Conservation (phyloP, 2,329 filamentous ascomycete species). For the Periconia sp. region DNA sequence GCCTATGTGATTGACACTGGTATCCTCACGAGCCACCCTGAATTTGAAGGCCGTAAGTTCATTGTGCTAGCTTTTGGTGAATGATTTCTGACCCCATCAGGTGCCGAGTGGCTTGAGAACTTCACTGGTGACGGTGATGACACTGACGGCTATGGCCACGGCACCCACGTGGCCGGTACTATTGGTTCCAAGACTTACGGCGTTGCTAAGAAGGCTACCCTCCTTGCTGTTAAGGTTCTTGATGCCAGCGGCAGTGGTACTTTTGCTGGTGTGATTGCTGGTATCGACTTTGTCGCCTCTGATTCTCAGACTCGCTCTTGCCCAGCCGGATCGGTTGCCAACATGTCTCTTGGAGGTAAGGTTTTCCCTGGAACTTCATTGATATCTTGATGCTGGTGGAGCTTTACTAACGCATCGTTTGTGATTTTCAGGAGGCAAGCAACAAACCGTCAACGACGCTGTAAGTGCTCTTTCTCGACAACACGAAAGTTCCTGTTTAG, state of each 20-base stretch:
- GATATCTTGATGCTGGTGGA: background rate
- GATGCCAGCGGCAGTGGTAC: slow-evolving; percentile 25
- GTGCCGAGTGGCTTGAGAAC: slow-evolving; percentile 29
- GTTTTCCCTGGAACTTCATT: background rate
- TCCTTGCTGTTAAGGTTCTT: slow-evolving; percentile 43
- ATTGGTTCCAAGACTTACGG: slow-evolving; percentile 36
- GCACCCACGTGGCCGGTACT: slow-evolving; percentile 41
- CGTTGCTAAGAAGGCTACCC: slow-evolving; percentile 37
- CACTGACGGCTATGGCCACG: slow-evolving; percentile 34
- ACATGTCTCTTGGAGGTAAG: slow-evolving; percentile 28
- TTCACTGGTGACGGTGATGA: slow-evolving; percentile 23
- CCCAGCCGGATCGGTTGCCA: slow-evolving; percentile 26
- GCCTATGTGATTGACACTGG: slow-evolving; percentile 68
- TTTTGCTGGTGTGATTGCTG: slow-evolving; percentile 23
- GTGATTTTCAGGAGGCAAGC: slow-evolving; percentile 30
- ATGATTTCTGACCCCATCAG: slow-evolving; percentile 6
- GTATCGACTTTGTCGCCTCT: slow-evolving; percentile 18
- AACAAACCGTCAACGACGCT: slow-evolving; percentile 26
- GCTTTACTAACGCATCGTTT: slow-evolving; percentile 11
- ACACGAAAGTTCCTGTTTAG: background rate
- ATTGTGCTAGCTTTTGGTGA: background rate
- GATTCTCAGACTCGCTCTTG: slow-evolving; percentile 19
- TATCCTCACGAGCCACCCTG: slow-evolving; percentile 55
- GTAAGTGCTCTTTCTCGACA: slow-evolving; percentile 5
- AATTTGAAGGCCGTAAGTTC: slow-evolving; percentile 39